phyloP scores from a whole-genome alignment of 2,329 filamentous ascomycete species.

The Paecilomyces fulvus region DNA sequence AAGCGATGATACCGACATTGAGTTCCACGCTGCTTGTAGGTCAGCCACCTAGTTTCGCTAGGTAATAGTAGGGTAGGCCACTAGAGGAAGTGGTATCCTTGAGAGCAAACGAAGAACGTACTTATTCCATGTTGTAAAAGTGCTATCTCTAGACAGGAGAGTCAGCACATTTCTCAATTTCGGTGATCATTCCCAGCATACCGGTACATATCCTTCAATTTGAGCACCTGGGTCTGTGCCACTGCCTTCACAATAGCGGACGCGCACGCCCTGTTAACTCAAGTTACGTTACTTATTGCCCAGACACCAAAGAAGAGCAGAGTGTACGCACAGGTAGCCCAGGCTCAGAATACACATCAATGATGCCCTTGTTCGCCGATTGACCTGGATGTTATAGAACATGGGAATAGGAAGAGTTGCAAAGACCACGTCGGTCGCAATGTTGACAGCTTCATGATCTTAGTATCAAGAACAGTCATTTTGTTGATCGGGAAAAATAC shows the following conservation, averaged over 20 bases:
- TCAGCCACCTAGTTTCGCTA: no score
- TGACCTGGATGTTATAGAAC: slow-evolving; percentile 36
- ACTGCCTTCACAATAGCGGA: slow-evolving; percentile 34
- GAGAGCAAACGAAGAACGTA: slow-evolving; percentile 2
- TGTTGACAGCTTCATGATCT: slow-evolving; percentile 30
- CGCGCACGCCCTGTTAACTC: slow-evolving; percentile 25
- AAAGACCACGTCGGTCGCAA: slow-evolving; percentile 38
- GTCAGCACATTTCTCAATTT: no score
- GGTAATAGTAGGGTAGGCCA: no score
- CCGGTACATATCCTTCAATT: slow-evolving; percentile 26
- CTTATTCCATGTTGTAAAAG: slow-evolving; percentile 13
- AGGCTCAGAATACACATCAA: slow-evolving; percentile 32
- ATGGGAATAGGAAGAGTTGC: slow-evolving; percentile 33
- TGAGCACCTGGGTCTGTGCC: slow-evolving; percentile 27
- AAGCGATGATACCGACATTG: slow-evolving; percentile 33
- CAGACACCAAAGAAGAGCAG: neutral
- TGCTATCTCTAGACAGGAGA: slow-evolving; percentile 4
- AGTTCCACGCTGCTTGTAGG: slow-evolving; percentile 28
- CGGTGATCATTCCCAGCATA: slow-evolving; percentile 3
- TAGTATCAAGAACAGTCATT: no score
- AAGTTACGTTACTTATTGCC: neutral
- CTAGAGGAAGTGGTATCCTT: no score
- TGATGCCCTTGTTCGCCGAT: slow-evolving; percentile 26
- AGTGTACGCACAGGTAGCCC: slow-evolving; percentile 32
- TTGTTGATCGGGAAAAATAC: slow-evolving; percentile 1